Base-by-base conservation (phyloP, 192 early-diverging fungal species). In the Coemansia sp. region DNA sequence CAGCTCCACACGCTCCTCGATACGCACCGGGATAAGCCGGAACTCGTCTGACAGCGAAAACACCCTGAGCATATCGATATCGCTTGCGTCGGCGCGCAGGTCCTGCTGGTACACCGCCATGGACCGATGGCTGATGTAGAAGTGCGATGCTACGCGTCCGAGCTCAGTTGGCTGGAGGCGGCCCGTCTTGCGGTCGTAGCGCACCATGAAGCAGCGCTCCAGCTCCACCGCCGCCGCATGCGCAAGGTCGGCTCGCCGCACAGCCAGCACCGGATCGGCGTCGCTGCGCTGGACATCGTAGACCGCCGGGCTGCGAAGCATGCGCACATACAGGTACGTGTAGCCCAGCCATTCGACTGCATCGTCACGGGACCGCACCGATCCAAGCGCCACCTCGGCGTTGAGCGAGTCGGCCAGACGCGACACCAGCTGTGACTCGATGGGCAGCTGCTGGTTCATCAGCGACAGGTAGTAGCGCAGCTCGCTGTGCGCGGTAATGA, bases 321-420 rank as follows among this genome's bases (percentile, higher is more conserved):
- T 98, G 33, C 97, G 88, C 34, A 99, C 91, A 64, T 94, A 98
- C 37, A 97, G 77, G 65, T 98, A 99, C 13, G 95, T 91, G 72
- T 96, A 95, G 11, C 92, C 90, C 17, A 99, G 79, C 97, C 97
- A 99, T 58, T 91, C 85, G 2, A 94, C 96, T 0, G 97, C 95
- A 29, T 99, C 97, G 37, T 94, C 91, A 15, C 95, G 86, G 65
- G 89, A 92, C 42, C 92, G 83, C 50, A 99, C 87, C 2, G 87
- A 87, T n/a, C 97, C 97, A 61, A 95, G 72, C 1, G 94, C 94
- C 61, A 99, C 89, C 71, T 99, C 97, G 0, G 97, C 97, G 66
- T 99, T 99, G 56, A 99, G 81, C 40, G 90, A 88, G 74, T 99
- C 97, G 14, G 94, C 83, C 17, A 99, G 78, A 50, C 86, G 84